Evolutionary conservation across 495 filamentous ascomycete genomes (phyloP).

Genomic region (Rostrohypoxylon terebratum): DNA sequence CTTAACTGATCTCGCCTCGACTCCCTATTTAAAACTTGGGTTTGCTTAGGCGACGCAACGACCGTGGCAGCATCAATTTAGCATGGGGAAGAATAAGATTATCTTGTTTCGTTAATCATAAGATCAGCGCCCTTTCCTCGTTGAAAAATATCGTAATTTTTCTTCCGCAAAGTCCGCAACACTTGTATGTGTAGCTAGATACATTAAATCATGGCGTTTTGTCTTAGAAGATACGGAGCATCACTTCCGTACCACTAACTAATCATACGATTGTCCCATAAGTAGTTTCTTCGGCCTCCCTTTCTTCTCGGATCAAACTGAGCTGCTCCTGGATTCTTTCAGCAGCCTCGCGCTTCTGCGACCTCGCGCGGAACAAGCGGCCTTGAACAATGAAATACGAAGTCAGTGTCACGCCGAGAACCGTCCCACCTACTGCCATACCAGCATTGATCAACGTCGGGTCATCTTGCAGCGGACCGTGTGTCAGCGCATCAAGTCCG

Average conservation of each 20-base stretch:
- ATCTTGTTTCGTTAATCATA: no score
- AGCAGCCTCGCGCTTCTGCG: conserved; percentile 14
- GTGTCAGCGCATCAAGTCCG: conserved; percentile 62
- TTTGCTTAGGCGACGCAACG: no score
- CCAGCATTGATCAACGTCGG: conserved; percentile 61
- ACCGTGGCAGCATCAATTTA: no score
- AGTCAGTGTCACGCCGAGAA: conserved; percentile 39
- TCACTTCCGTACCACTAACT: background rate
- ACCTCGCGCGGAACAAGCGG: conserved; percentile 23
- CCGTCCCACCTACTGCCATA: conserved; percentile 47
- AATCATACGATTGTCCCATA: conserved; percentile 24
- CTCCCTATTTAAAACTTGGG: no score
- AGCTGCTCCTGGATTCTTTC: conserved; percentile 31
- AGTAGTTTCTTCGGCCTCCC: conserved; percentile 26
- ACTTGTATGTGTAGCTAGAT: background rate
- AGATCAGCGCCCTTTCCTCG: no score
- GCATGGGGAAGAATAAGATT: no score
- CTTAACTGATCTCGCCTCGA: background rate
- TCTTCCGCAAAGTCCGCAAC: background rate
- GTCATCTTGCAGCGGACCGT: conserved; percentile 56
- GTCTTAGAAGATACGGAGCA: background rate
- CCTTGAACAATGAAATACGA: conserved; percentile 37
- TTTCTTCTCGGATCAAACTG: conserved; percentile 39
- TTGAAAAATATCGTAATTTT: no score
- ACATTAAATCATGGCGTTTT: background rate